Conservation (phyloP, 2,329 filamentous ascomycete species). For the Beauveria pseudobassiana region DNA sequence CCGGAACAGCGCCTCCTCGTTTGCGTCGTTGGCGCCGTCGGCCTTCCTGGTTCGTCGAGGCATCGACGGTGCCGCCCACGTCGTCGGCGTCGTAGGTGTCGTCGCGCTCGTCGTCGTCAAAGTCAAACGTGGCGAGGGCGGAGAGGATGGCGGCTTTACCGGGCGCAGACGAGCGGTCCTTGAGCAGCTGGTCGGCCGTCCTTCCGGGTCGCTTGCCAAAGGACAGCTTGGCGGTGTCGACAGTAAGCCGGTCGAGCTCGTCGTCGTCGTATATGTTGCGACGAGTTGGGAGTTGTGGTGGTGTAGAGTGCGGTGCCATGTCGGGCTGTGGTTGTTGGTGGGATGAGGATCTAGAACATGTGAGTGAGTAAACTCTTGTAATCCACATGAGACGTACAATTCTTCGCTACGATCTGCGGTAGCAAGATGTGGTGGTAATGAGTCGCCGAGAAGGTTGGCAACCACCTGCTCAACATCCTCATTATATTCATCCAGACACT, state of each 20-base stretch:
- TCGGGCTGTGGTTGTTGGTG: slow-evolving; percentile 21
- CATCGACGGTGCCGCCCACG: slow-evolving; percentile 81
- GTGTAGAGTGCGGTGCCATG: slow-evolving; percentile 54
- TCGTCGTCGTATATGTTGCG: slow-evolving; percentile 76
- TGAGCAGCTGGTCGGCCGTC: slow-evolving; percentile 66
- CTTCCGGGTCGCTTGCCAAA: slow-evolving; percentile 63
- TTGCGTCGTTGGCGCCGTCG: slow-evolving; percentile 39
- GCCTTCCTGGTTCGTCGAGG: slow-evolving; percentile 45
- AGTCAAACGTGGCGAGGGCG: slow-evolving; percentile 81
- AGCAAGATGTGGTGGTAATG: slow-evolving; percentile 61
- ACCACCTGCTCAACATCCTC: slow-evolving; percentile 75
- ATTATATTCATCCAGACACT: slow-evolving; percentile 69
- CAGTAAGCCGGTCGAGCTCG: slow-evolving; percentile 63
- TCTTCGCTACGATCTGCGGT: slow-evolving; percentile 56
- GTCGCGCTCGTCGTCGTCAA: slow-evolving; percentile 91
- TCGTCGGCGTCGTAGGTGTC: slow-evolving; percentile 93
- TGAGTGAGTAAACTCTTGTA: slow-evolving; percentile 1
- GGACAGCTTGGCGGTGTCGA: slow-evolving; percentile 62
- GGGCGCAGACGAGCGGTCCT: slow-evolving; percentile 55
- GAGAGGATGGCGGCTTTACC: slow-evolving; percentile 83
- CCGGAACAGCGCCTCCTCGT: slow-evolving; percentile 67
- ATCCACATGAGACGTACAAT: slow-evolving; percentile 37
- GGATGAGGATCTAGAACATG: slow-evolving; percentile 21
- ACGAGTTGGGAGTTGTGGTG: slow-evolving; percentile 47
- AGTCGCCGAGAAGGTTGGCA: slow-evolving; percentile 72